Evolutionary conservation across 2,329 filamentous ascomycete species (phyloP), one percentile per base, ranked within the genome.

Genomic region (Sporothrix variecibatus): DNA sequence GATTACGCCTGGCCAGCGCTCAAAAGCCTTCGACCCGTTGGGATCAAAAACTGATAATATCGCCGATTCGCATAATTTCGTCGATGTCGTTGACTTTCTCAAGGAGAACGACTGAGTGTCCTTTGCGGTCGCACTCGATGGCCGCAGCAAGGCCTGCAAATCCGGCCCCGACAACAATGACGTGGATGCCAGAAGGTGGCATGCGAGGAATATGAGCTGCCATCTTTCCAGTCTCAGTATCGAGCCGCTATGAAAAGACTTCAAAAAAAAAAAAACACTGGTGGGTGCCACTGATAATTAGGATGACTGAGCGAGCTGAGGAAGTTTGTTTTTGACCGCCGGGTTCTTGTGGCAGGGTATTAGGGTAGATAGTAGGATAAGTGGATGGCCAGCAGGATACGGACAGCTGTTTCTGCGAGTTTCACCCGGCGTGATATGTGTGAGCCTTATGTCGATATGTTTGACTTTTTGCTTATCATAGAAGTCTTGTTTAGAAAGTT

Each of bases 101-200:
- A 31, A 86, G 80, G 26, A 85, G 80, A 53, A 78, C 81, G 76
- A 79, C 86, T 2, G 81, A 80, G 78, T 89, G 87, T 7, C 88
- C 88, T 77, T 89, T 87, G 60, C 86, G 84, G 65, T 85, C 83
- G 78, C 87, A 89, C 78, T 90, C 87, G 75, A 90, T 89, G 53
- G 88, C 88, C 12, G 88, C 87, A 20, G 88, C 86, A 17, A 90
- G 84, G 26, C 88, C 88, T 49, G 87, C 88, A 75, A 90, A 89
- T n/a, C 88, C 88, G 77, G 82, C 83, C 34, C 86, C 86, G 17
- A 87, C 85, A 53, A 87, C 82, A 15, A 87, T 79, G 53, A 87
- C 83, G 62, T 82, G 82, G 78, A 87, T 83, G 72, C 83, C 83
- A n/a, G 82, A 82, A 3, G 81, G 77, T 11, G 81, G 77, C 6